Base-by-base conservation (phyloP, 108 stramenopile genomes). In the Conticribra guillardii region DNA sequence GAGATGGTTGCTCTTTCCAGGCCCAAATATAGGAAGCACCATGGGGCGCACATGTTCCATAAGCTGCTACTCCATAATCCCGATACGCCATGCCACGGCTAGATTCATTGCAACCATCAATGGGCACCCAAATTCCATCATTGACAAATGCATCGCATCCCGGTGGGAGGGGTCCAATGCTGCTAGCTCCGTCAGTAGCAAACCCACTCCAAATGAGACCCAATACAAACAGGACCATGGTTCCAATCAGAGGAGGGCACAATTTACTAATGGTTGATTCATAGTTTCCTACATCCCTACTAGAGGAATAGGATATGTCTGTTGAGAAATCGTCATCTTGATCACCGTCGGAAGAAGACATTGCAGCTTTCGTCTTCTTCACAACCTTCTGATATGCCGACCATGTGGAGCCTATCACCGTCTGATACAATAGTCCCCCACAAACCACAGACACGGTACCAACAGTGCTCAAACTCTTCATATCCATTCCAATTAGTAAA, bases 61-160 rank as follows among this genome's bases (percentile, higher is more conserved):
- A 87, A 15, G 81, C 63, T n/a, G 64, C 60, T 32, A 83, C 82
- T n/a, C 80, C 82, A 46, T 74, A 54, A 5, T 84, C 63, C 31
- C 89, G 85, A 64, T 88, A 89, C 11, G 80, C 89, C 53, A 70
- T 73, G n/a, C 85, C 90, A 52, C 84, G 69, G 4, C 68, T 71
- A n/a, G 73, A 82, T 61, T 92, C 90, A 51, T 89, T 85, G 79
- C 94, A 95, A n/a, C 72, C 81, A 74, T 91, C 87, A 9, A 91
- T 41, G 11, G 85, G 70, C 26, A 95, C 64, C 94, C 94, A 95
- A 19, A 37, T 14, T 15, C 94, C 94, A 19, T 81, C 44, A 60
- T 90, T 88, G 26, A 81, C 94, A 63, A 76, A 83, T 2, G 57
- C 65, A 33, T 75, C 63, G 47, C 94, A 95, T 4, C 71, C 63